Percentiles rank a stretch among this genome's conserved stretches.
phyloP scores from a whole-genome alignment of 164 flowering plant species.

The Umbellularia californica region DNA sequence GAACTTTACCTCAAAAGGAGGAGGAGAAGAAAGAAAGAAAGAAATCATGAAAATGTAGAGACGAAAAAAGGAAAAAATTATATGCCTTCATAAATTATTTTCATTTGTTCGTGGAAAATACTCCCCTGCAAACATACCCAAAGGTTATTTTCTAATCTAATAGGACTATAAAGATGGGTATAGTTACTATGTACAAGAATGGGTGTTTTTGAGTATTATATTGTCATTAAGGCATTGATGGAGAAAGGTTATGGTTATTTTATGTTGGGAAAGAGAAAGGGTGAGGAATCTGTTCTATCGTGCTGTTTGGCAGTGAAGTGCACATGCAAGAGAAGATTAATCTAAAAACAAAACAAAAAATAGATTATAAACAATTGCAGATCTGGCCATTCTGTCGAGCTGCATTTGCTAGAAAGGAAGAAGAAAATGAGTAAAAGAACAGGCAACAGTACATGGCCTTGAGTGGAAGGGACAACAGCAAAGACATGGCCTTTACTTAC shows the following conservation, averaged over 20 bases:
- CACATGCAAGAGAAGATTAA: slow-evolving; percentile 34
- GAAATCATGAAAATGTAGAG: too few species aligned
- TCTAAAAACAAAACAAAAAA: neutral
- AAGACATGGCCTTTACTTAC: slow-evolving; percentile 3
- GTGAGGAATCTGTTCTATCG: neutral
- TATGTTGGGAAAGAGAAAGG: slow-evolving; percentile 11
- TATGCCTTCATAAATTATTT: too few species aligned
- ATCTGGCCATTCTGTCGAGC: slow-evolving; percentile 37
- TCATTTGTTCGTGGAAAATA: too few species aligned
- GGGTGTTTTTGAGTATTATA: slow-evolving; percentile 21
- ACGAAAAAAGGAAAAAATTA: too few species aligned
- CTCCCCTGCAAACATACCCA: too few species aligned
- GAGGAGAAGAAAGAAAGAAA: neutral
- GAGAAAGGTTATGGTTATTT: slow-evolving; percentile 18
- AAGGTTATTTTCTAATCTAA: neutral
- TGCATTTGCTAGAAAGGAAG: slow-evolving; percentile 29
- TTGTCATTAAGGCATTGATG: slow-evolving; percentile 19
- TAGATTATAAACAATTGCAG: slow-evolving; percentile 14
- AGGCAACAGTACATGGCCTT: slow-evolving; percentile 18
- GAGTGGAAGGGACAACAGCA: slow-evolving; percentile 29
- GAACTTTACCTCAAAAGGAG: neutral
- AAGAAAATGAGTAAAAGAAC: neutral
- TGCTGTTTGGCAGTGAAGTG: slow-evolving; percentile 22
- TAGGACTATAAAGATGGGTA: neutral
- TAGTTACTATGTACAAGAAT: neutral